These are phyloP conservation scores for Fraxinus albicans DNA, from an alignment of 305 asterid species.

Conservation along the genomic window DNA sequence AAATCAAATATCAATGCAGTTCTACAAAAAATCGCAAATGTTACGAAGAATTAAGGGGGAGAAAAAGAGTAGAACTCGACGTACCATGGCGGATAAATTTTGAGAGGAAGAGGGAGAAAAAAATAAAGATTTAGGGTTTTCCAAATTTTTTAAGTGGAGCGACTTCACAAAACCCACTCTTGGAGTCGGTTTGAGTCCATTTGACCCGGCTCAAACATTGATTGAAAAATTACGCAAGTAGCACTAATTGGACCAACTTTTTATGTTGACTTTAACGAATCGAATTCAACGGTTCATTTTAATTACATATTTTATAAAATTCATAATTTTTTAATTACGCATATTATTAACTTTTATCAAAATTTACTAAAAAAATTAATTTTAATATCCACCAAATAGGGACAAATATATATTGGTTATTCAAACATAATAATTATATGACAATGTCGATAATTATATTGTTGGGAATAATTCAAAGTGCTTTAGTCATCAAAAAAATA, in stretches of 20 bases:
- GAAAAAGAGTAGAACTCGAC: not conserved
- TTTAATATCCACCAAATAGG: no score
- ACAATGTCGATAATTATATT: no score
- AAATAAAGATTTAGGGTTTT: not conserved
- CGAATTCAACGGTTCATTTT: no score
- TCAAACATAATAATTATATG: no score
- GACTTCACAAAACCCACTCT: not conserved
- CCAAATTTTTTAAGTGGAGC: not conserved
- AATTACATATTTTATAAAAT: no score
- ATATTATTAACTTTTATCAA: no score
- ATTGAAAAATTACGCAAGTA: not conserved
- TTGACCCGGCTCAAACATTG: not conserved
- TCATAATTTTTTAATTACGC: no score
- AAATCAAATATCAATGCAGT: not conserved
- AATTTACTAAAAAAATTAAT: no score
- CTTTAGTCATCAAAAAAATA: no score
- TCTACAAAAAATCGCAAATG: not conserved
- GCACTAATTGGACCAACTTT: not conserved
- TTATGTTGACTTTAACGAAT: not conserved
- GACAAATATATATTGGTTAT: no score
- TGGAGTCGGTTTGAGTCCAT: not conserved
- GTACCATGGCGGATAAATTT: not conserved
- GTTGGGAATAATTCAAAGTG: no score
- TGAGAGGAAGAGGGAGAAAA: not conserved
- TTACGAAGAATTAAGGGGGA: not conserved